Conservation (phyloP, 176 grass and related monocot genomes). For the Carex kokanica region DNA sequence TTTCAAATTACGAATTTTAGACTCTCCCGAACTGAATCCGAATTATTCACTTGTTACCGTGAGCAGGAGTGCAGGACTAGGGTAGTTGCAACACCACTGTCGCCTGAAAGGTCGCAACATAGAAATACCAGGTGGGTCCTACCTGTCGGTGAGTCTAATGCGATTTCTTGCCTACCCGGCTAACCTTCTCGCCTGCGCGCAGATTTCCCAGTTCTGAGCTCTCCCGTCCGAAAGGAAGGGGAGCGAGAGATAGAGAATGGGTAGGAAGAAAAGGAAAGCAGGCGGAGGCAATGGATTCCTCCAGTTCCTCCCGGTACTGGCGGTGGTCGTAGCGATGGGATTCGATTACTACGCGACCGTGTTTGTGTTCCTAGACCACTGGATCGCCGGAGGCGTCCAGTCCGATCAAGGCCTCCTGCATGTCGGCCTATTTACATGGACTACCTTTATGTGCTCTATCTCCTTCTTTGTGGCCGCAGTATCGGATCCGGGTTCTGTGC, state of each 20-base stretch:
- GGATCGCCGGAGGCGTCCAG: conserved; percentile 56
- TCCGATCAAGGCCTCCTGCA: conserved; percentile 42
- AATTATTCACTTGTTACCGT: too few relatives aligned
- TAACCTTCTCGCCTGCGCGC: background rate
- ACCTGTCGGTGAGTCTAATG: conserved; percentile 3
- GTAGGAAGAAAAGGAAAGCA: conserved; percentile 41
- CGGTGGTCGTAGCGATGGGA: conserved; percentile 32
- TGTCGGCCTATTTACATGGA: conserved; percentile 49
- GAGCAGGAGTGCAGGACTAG: too few relatives aligned
- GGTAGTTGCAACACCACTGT: background rate
- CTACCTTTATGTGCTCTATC: conserved; percentile 54
- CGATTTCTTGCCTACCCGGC: background rate
- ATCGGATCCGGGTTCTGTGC: conserved; percentile 58
- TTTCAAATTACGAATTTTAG: too few relatives aligned
- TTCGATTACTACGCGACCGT: conserved; percentile 72
- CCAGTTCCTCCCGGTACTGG: conserved; percentile 34
- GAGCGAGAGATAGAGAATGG: conserved; percentile 25
- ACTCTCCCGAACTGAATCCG: too few relatives aligned
- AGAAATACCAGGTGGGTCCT: background rate
- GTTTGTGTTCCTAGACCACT: conserved; percentile 69
- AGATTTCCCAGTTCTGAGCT: background rate
- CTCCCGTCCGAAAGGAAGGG: background rate
- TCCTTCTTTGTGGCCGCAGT: conserved; percentile 58
- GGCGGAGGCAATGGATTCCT: conserved; percentile 32
- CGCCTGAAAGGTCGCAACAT: background rate